These are phyloP conservation scores for Paragyromitra xinjiangensis DNA, from an alignment of 495 filamentous ascomycete genomes.

Conservation along the genomic window DNA sequence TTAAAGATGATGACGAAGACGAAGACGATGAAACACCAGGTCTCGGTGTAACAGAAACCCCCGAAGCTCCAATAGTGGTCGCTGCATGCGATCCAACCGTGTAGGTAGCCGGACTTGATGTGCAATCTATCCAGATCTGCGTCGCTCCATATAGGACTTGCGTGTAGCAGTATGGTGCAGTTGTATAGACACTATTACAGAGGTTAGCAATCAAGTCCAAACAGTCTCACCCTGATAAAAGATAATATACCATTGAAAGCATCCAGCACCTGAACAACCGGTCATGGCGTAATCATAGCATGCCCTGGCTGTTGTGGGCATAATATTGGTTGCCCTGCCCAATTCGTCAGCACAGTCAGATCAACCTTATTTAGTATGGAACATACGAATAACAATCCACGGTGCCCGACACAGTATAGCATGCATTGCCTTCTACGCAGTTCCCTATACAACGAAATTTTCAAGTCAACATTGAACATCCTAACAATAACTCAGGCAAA, in stretches of 20 bases:
- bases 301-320: constrained; percentile 23
- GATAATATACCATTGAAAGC: constrained; percentile 38
- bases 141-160: not conserved
- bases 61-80: not conserved
- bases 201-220: not conserved
- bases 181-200: constrained; percentile 3
- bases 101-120: not conserved
- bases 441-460: constrained; percentile 27
- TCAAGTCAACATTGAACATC: not conserved
- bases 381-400: constrained; percentile 45
- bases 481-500: not conserved
- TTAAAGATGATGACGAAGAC: not conserved
- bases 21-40: not conserved
- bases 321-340: not conserved
- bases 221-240: not conserved
- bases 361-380: not conserved
- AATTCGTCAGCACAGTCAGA: not conserved
- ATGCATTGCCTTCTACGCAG: not conserved
- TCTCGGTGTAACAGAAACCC: not conserved
- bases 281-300: constrained; percentile 27
- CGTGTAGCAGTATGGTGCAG: constrained; percentile 22
- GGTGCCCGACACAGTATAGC: constrained; percentile 21
- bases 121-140: constrained; percentile 13
- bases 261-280: constrained; percentile 12
- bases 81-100: not conserved